phyloP scores from a whole-genome alignment of 1,284 basidiomycete genomes.

The Inonotus obliquus region DNA sequence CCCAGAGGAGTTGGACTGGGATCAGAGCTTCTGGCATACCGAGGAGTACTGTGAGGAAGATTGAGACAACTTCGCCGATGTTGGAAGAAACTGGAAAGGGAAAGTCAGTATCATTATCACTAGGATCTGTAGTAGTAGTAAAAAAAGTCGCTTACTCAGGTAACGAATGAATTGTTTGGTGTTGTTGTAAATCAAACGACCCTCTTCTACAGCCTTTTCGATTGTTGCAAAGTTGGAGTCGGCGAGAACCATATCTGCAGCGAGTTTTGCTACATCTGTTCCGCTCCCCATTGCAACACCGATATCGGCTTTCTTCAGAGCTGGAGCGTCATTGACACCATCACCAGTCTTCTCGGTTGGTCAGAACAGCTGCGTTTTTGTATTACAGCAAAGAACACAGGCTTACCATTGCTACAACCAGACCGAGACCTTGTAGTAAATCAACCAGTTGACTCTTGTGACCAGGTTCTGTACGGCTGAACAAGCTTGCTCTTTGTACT shows the following conservation, averaged over 20 bases:
- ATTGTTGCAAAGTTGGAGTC: constrained; percentile 92
- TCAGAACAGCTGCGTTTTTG: background rate
- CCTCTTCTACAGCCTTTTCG: constrained; percentile 94
- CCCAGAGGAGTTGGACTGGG: constrained; percentile 97
- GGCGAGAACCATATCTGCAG: constrained; percentile 94
- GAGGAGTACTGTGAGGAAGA: constrained; percentile 94
- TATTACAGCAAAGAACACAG: constrained; percentile 12
- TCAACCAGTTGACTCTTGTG: constrained; percentile 97
- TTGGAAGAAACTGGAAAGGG: constrained; percentile 86
- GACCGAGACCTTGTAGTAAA: constrained; percentile 84
- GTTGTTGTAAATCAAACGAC: constrained; percentile 97
- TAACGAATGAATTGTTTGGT: constrained; percentile 97
- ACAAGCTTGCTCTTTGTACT: constrained; percentile 84
- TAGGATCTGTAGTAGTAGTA: too few species aligned
- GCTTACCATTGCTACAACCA: constrained; percentile 96
- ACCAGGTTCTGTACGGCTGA: constrained; percentile 90
- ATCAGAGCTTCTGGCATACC: constrained; percentile 99
- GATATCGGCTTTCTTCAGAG: constrained; percentile 95
- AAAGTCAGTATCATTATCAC: constrained; percentile 28
- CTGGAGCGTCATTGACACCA: constrained; percentile 96
- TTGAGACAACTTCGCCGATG: constrained; percentile 97
- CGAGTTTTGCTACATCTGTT: constrained; percentile 97
- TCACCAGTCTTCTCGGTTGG: constrained; percentile 68
- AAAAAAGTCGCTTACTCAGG: constrained; percentile 53
- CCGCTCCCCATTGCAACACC: constrained; percentile 99